Evolutionary conservation across 306 rosid species (phyloP).

Genomic region (Vigna mungo): DNA sequence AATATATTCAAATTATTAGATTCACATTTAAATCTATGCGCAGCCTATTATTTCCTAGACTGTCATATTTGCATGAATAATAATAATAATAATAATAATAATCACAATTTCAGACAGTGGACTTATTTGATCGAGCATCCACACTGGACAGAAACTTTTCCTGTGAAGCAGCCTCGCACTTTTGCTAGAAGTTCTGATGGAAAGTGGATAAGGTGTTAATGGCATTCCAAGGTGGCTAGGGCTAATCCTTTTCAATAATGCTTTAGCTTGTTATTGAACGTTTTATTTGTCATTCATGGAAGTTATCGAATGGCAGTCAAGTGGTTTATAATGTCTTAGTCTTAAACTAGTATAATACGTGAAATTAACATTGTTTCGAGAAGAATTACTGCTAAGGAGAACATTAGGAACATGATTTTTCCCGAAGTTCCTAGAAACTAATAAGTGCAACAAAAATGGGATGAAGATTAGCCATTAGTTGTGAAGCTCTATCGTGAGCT

Average conservation of each 20-base stretch:
- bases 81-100: not conserved
- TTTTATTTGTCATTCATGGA: not conserved
- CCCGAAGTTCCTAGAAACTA: not conserved
- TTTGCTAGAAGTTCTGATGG: slow-evolving; percentile 67
- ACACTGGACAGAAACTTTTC: slow-evolving; percentile 78
- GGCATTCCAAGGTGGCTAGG: slow-evolving; percentile 28
- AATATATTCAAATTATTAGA: slow-evolving; percentile 1
- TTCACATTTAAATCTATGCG: not conserved
- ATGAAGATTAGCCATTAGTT: not conserved
- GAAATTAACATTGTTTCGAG: slow-evolving; percentile 9
- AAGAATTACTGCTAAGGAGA: not conserved
- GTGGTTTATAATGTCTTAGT: slow-evolving; percentile 8
- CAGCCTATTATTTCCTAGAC: slow-evolving; percentile 7
- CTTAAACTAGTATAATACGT: slow-evolving; percentile 26
- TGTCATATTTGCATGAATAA: slow-evolving; percentile 5
- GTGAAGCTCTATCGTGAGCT: not conserved
- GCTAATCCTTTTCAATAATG: slow-evolving; percentile 20
- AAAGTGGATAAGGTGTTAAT: slow-evolving; percentile 70
- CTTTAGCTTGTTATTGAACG: not conserved
- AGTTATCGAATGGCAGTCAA: not conserved
- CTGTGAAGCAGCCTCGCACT: slow-evolving; percentile 60
- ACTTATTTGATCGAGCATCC: slow-evolving; percentile 76
- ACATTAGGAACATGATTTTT: not conserved
- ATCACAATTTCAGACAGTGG: slow-evolving; percentile 59
- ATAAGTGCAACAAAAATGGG: not conserved